Percentiles rank a stretch among this genome's conserved stretches.
These are phyloP conservation scores for Penicillium lividum DNA, from an alignment of 495 filamentous ascomycete species.

Conservation along the genomic window DNA sequence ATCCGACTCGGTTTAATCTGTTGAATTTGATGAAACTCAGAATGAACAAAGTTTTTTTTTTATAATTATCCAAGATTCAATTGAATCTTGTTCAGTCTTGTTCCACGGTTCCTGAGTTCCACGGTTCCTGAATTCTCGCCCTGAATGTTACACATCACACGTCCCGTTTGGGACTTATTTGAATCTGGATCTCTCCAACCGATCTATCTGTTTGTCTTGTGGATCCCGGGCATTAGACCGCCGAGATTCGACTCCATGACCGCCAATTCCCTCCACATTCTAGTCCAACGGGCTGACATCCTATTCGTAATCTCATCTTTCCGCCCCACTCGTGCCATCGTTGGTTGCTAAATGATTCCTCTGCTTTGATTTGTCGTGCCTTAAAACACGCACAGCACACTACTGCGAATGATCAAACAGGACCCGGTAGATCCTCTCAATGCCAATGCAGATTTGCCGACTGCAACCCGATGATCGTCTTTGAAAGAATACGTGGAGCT, in stretches of 20 bases:
- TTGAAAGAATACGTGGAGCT: not conserved
- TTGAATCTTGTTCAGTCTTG: conserved; percentile 13
- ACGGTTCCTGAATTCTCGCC: conserved; percentile 12
- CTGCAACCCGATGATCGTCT: not conserved
- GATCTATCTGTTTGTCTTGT: conserved; percentile 26
- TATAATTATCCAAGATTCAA: not conserved
- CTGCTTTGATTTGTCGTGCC: not conserved
- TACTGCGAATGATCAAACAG: not conserved
- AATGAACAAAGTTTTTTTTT: too few species aligned
- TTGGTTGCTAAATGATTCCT: not conserved
- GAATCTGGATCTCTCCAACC: conserved; percentile 24
- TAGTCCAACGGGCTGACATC: conserved; percentile 15
- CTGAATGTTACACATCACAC: conserved; percentile 35
- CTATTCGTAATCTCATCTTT: conserved; percentile 16
- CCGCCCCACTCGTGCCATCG: conserved; percentile 6
- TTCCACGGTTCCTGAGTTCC: conserved; percentile 18
- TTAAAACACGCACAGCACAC: not conserved
- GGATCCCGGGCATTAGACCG: conserved; percentile 11
- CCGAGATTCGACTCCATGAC: not conserved
- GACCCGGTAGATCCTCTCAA: not conserved
- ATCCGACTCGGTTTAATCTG: too few species aligned
- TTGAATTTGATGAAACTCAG: too few species aligned
- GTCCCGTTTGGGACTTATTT: not conserved
- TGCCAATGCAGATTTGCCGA: not conserved
- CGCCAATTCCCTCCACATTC: conserved; percentile 19